Evolutionary conservation across 1,284 basidiomycete species (phyloP).

Genomic region (Pterulicium gracile): DNA sequence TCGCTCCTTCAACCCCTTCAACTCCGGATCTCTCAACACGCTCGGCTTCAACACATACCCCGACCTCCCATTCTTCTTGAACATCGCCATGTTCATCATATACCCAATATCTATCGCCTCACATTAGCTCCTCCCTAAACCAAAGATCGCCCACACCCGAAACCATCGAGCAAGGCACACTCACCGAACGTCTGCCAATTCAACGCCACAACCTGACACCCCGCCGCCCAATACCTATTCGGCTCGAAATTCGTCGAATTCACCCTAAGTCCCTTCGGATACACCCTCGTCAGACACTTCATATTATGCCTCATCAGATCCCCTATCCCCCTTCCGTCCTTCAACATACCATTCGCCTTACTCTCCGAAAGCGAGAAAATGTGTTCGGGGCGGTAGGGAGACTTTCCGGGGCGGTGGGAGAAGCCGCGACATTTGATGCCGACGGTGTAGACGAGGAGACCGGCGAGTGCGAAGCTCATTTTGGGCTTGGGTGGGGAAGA

Average conservation of each 20-base stretch:
- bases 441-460: conserved; percentile 87
- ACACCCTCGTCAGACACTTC: conserved; percentile 82
- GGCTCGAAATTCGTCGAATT: conserved; percentile 88
- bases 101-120: conserved; percentile 60
- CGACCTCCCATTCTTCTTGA: conserved; percentile 73
- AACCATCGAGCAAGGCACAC: conserved; percentile 19
- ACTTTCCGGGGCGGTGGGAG: conserved; percentile 58
- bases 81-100: conserved; percentile 92
- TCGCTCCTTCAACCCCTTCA: conserved; percentile 42
- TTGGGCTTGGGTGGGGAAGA: conserved; percentile 30
- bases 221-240: conserved; percentile 83
- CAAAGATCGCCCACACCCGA: too few relatives aligned
- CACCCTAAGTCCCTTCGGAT: conserved; percentile 80
- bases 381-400: conserved; percentile 79
- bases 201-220: conserved; percentile 89
- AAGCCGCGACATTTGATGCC: conserved; percentile 94
- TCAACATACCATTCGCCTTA: conserved; percentile 58
- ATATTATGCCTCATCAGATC: conserved; percentile 88
- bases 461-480: conserved; percentile 68
- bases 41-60: conserved; percentile 91
- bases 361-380: conserved; percentile 92
- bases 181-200: conserved; percentile 96
- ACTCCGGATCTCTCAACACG: conserved; percentile 61
- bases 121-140: neutral
- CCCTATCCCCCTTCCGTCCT: conserved; percentile 32